Percentiles rank a stretch among this genome's conserved stretches.
Conservation (phyloP, 2,329 filamentous ascomycete species). For the Colletotrichum lindemuthianum region DNA sequence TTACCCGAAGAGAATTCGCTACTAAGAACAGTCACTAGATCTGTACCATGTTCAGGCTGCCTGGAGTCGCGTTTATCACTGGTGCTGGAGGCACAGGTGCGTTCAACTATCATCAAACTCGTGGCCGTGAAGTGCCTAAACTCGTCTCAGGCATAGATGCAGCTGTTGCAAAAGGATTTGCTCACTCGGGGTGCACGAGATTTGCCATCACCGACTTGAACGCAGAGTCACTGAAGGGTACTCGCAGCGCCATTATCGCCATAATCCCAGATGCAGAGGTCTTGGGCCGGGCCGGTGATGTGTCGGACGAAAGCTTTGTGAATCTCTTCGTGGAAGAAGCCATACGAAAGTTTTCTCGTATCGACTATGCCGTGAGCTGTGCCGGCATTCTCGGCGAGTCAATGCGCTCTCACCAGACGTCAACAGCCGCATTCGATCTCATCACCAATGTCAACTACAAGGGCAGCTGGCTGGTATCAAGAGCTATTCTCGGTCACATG, state of each 20-base stretch:
- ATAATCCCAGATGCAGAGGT: constrained; percentile 49
- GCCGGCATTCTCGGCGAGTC: constrained; percentile 60
- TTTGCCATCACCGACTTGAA: constrained; percentile 66
- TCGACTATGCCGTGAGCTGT: constrained; percentile 68
- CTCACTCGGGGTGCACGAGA: constrained; percentile 57
- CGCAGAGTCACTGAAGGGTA: constrained; percentile 48
- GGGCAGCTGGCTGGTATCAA: constrained; percentile 58
- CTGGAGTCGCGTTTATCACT: constrained; percentile 58
- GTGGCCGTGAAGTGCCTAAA: not conserved
- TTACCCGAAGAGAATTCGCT: too few species aligned
- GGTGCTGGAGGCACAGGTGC: constrained; percentile 58
- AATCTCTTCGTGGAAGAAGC: constrained; percentile 47
- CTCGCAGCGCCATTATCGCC: constrained; percentile 44
- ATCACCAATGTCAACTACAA: constrained; percentile 66
- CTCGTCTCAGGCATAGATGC: constrained; percentile 61
- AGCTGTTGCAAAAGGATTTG: constrained; percentile 62
- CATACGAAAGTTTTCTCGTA: constrained; percentile 50
- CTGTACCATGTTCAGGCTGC: constrained; percentile 43
- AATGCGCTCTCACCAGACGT: constrained; percentile 57
- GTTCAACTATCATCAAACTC: not conserved
- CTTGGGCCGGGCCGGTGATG: constrained; percentile 52
- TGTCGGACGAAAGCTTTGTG: constrained; percentile 58
- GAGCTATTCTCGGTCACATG: constrained; percentile 57
- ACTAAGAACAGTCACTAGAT: too few species aligned
- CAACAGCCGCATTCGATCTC: constrained; percentile 58